Evolutionary conservation across 805 yeast species (phyloP).

Genomic region (Ogataea populi-albae): DNA sequence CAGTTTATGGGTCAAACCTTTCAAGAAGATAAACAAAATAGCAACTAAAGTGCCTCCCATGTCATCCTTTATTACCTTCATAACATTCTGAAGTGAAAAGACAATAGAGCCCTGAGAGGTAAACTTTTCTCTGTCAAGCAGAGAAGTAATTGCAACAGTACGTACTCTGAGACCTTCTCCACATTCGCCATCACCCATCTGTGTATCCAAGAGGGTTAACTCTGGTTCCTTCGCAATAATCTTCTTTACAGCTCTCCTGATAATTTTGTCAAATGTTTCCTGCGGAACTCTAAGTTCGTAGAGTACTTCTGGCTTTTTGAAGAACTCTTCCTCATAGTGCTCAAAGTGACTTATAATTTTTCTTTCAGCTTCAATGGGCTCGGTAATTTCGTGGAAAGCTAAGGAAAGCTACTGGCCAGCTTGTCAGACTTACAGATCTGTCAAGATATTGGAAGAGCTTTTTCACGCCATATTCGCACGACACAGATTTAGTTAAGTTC

Average conservation of each 20-base stretch:
- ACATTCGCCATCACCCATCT: conserved; percentile 45
- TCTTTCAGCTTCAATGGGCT: conserved; percentile 19
- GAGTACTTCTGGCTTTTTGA: conserved; percentile 3
- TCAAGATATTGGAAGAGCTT: conserved; percentile 33
- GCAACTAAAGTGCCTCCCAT: conserved; percentile 43
- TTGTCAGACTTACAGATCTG: conserved; percentile 31
- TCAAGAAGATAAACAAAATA: conserved; percentile 33
- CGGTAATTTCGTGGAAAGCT: conserved; percentile 14
- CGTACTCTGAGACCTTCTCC: conserved; percentile 38
- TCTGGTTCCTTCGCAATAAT: conserved; percentile 35
- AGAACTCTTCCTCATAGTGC: conserved; percentile 28
- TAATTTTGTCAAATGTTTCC: conserved; percentile 10
- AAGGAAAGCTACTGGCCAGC: conserved; percentile 29
- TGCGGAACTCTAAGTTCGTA: conserved; percentile 25
- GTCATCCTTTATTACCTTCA: conserved; percentile 32
- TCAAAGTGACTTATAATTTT: conserved; percentile 30
- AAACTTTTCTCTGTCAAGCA: conserved; percentile 22
- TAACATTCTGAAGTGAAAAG: conserved; percentile 24
- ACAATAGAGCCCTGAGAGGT: conserved; percentile 28
- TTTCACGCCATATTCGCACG: conserved; percentile 18
- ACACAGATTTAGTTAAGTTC: conserved; percentile 32
- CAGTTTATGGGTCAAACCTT: conserved; percentile 21
- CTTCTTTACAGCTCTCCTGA: conserved; percentile 29
- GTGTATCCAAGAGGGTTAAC: conserved; percentile 40
- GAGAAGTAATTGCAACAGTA: conserved; percentile 29